phyloP scores from a whole-genome alignment of 495 filamentous ascomycete species.

The Daldinia concentrica region DNA sequence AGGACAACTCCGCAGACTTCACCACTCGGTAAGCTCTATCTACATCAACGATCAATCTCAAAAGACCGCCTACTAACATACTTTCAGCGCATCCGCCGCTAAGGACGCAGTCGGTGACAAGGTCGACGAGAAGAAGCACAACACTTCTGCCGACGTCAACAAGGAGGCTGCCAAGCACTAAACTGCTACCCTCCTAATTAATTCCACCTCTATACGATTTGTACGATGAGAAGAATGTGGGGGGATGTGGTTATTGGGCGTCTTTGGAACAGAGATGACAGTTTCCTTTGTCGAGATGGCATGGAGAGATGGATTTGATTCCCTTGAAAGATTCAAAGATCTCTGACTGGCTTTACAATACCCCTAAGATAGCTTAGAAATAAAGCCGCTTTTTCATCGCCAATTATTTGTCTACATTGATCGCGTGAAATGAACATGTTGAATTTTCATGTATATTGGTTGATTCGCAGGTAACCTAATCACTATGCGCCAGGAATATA shows the following conservation, averaged over 20 bases:
- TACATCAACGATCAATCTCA: not conserved
- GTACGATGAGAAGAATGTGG: conserved; percentile 41
- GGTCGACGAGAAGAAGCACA: conserved; percentile 63
- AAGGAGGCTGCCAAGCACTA: conserved; percentile 67
- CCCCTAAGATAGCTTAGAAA: conserved; percentile 50
- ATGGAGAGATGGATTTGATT: conserved; percentile 38
- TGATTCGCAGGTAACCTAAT: not conserved
- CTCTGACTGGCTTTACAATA: conserved; percentile 42
- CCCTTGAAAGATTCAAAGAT: conserved; percentile 12
- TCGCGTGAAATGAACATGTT: not conserved
- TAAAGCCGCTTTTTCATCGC: conserved; percentile 43
- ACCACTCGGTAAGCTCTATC: conserved; percentile 58
- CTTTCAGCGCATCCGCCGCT: conserved; percentile 58
- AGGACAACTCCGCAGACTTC: conserved; percentile 62
- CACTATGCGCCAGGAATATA: too few relatives aligned
- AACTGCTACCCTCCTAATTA: conserved; percentile 31
- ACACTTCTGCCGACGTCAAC: conserved; percentile 64
- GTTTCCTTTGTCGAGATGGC: conserved; percentile 35
- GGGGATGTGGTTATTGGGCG: conserved; percentile 23
- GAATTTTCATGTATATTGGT: too few relatives aligned
- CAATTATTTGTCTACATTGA: not conserved
- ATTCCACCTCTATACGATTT: conserved; percentile 24
- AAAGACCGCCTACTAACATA: conserved; percentile 22
- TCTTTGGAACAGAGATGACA: conserved; percentile 32
- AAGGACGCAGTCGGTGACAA: conserved; percentile 67